These are phyloP conservation scores for Phytophthora fragariae DNA, from an alignment of 352 stramenopile genomes.

Conservation along the genomic window DNA sequence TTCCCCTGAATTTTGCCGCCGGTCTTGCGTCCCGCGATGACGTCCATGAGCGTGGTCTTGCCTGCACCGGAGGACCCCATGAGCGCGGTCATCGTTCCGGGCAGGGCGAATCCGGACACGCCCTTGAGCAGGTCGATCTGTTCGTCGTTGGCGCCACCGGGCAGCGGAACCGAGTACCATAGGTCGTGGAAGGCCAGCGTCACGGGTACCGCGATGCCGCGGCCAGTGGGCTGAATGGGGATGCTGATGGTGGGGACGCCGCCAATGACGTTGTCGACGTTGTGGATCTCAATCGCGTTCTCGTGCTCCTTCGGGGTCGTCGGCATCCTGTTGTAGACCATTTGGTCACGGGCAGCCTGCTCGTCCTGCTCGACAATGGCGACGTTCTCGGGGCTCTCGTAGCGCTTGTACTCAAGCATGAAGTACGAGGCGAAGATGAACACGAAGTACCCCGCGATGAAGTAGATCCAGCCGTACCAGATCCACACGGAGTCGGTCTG, in stretches of 20 bases:
- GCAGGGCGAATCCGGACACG: conserved; percentile 46
- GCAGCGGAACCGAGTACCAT: conserved; percentile 49
- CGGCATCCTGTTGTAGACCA: conserved; percentile 33
- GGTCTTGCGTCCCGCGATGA: conserved; percentile 37
- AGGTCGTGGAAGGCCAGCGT: conserved; percentile 52
- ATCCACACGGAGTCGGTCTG: conserved; percentile 56
- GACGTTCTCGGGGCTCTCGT: conserved; percentile 37
- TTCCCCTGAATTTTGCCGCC: conserved; percentile 57
- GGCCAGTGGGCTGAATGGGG: conserved; percentile 17
- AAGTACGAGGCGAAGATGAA: conserved; percentile 41
- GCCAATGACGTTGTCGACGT: too few relatives aligned
- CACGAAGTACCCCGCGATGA: conserved; percentile 43
- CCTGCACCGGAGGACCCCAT: conserved; percentile 67
- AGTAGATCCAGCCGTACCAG: conserved; percentile 61
- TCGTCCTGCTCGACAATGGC: conserved; percentile 30
- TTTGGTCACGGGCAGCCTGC: conserved; percentile 19
- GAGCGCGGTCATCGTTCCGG: conserved; percentile 52
- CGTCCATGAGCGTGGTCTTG: conserved; percentile 54
- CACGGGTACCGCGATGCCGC: conserved; percentile 35
- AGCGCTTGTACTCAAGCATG: conserved; percentile 23
- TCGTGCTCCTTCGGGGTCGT: conserved; percentile 21
- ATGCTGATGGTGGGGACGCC: conserved; percentile 26
- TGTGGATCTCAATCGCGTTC: too few relatives aligned
- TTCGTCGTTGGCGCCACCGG: conserved; percentile 26
- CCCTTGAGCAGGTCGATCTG: conserved; percentile 48